Evolutionary conservation across 176 grass and related monocot species (phyloP).

Genomic region (Avena sativa): DNA sequence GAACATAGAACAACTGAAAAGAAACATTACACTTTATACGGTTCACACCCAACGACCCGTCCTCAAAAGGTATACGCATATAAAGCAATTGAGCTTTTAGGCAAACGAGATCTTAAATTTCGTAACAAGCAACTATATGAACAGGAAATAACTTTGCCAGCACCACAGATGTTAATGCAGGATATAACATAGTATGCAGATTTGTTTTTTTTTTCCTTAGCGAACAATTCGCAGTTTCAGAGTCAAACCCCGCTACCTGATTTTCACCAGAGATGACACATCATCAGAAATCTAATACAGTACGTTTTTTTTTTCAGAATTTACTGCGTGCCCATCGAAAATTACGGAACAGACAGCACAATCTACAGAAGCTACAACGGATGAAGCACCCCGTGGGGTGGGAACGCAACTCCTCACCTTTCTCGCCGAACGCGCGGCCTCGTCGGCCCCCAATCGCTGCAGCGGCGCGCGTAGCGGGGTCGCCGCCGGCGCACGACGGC

Average conservation of each 20-base stretch:
- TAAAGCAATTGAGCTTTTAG: not conserved
- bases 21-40: not conserved
- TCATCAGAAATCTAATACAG: not conserved
- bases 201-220: not conserved
- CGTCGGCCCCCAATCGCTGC: constrained; percentile 32
- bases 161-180: constrained; percentile 1
- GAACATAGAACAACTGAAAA: not conserved
- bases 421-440: constrained; percentile 40
- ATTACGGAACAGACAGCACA: not conserved
- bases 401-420: constrained; percentile 45
- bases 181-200: not conserved
- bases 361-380: not conserved
- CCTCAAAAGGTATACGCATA: constrained; percentile 6
- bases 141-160: not conserved
- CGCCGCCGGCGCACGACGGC: not conserved
- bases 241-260: not conserved
- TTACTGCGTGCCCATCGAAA: not conserved
- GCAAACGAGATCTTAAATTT: not conserved
- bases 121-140: not conserved
- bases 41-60: not conserved
- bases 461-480: constrained; percentile 32
- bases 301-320: not conserved
- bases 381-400: not conserved
- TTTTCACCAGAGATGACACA: not conserved
- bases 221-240: not conserved